Conservation (phyloP, 1,139 yeast genomes). For the Lodderomyces parapsilosis region DNA sequence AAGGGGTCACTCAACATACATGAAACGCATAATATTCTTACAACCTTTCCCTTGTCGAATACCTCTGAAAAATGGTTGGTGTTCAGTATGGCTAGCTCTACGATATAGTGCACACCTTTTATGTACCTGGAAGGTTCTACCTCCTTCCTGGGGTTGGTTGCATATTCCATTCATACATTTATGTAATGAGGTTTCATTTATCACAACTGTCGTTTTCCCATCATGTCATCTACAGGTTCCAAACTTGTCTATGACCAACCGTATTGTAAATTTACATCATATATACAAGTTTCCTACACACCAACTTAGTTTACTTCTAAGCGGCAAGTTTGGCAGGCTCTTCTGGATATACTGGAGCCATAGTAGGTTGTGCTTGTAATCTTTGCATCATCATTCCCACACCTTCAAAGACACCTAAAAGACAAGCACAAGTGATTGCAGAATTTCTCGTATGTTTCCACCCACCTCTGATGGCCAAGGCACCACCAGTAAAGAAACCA, state of each 20-base stretch:
- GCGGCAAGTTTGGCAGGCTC: slow-evolving; percentile 52
- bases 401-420: slow-evolving; percentile 96
- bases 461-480: slow-evolving; percentile 97
- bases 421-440: slow-evolving; percentile 96
- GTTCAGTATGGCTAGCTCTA: too few relatives aligned
- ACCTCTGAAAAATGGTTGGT: too few relatives aligned
- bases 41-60: too few relatives aligned
- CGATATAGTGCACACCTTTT: too few relatives aligned
- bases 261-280: neutral
- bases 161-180: too few relatives aligned
- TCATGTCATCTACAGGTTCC: too few relatives aligned
- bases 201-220: too few relatives aligned
- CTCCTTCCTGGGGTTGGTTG: too few relatives aligned
- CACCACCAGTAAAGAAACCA: slow-evolving; percentile 98
- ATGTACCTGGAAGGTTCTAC: too few relatives aligned
- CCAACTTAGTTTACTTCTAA: slow-evolving; percentile 17
- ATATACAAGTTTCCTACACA: slow-evolving; percentile 1
- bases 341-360: slow-evolving; percentile 75
- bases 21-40: neutral
- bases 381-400: slow-evolving; percentile 96
- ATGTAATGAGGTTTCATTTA: too few relatives aligned
- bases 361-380: slow-evolving; percentile 84
- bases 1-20: neutral
- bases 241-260: neutral
- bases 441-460: slow-evolving; percentile 96